Conservation (phyloP, 148 eudicot species). For the Cornus controversa region DNA sequence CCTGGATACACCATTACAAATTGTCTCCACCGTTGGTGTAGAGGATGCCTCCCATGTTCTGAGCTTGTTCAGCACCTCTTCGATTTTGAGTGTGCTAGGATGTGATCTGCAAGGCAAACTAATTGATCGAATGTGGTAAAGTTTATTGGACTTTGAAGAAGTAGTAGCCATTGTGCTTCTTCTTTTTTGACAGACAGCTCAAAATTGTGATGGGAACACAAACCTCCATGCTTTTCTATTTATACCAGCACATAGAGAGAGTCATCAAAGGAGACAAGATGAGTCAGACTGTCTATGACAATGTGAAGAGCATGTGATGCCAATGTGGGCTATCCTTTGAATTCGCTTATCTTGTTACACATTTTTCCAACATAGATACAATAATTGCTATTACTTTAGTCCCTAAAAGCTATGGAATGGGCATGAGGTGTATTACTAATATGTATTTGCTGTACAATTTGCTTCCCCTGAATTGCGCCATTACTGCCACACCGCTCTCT, state of each 20-base stretch:
- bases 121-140: constrained; percentile 41
- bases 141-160: constrained; percentile 21
- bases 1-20: constrained; percentile 36
- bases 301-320: constrained; percentile 14
- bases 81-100: constrained; percentile 37
- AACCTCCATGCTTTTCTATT: constrained; percentile 3
- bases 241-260: neutral
- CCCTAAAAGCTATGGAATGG: neutral
- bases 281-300: neutral
- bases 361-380: neutral
- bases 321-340: no score
- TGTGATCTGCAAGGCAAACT: constrained; percentile 61
- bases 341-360: neutral
- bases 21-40: constrained; percentile 23
- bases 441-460: neutral
- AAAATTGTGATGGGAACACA: neutral
- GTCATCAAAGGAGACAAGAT: constrained; percentile 1
- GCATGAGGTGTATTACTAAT: neutral
- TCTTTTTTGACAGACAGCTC: neutral
- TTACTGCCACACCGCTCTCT: neutral
- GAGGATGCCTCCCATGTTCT: constrained; percentile 37
- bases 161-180: constrained; percentile 28
- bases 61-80: constrained; percentile 52
- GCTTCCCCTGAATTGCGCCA: neutral
- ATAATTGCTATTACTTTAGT: neutral